Evolutionary conservation across 2,329 filamentous ascomycete genomes (phyloP).

Genomic region (Fusarium keratoplasticum): DNA sequence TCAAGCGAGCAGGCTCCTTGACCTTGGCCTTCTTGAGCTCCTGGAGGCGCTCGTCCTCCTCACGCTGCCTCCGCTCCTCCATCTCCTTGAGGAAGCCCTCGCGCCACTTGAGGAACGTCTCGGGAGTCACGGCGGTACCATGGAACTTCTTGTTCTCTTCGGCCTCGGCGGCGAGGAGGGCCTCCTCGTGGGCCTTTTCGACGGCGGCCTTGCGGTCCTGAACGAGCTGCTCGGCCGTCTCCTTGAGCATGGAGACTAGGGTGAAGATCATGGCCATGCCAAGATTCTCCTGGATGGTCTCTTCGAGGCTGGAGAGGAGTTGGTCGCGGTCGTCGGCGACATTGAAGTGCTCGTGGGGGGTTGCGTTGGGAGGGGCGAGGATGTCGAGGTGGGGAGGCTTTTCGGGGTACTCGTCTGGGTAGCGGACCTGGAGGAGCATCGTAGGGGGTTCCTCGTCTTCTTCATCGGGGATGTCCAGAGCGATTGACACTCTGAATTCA

Average conservation of each 20-base stretch:
- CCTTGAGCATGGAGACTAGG: conserved; percentile 87
- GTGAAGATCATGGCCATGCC: conserved; percentile 99
- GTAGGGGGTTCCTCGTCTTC: conserved; percentile 74
- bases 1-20: conserved; percentile 79
- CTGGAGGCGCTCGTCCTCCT: conserved; percentile 82
- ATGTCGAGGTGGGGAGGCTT: conserved; percentile 86
- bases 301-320: conserved; percentile 77
- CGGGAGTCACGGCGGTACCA: conserved; percentile 86
- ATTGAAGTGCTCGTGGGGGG: conserved; percentile 78
- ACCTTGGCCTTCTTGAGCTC: conserved; percentile 83
- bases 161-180: conserved; percentile 72
- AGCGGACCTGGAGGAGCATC: conserved; percentile 86
- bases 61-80: conserved; percentile 74
- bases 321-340: conserved; percentile 81
- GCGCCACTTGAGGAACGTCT: conserved; percentile 87
- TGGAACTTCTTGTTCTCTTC: conserved; percentile 98
- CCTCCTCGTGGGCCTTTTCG: conserved; percentile 68
- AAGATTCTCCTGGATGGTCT: conserved; percentile 89
- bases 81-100: conserved; percentile 82
- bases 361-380: conserved; percentile 75
- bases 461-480: conserved; percentile 80
- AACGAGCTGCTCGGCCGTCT: conserved; percentile 88
- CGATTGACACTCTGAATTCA: conserved; percentile 87
- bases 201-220: conserved; percentile 75
- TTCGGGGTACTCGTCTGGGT: conserved; percentile 92